These are phyloP conservation scores for Gaertneriomyces sp. DNA, from an alignment of 192 early-diverging fungal genomes.

Conservation along the genomic window DNA sequence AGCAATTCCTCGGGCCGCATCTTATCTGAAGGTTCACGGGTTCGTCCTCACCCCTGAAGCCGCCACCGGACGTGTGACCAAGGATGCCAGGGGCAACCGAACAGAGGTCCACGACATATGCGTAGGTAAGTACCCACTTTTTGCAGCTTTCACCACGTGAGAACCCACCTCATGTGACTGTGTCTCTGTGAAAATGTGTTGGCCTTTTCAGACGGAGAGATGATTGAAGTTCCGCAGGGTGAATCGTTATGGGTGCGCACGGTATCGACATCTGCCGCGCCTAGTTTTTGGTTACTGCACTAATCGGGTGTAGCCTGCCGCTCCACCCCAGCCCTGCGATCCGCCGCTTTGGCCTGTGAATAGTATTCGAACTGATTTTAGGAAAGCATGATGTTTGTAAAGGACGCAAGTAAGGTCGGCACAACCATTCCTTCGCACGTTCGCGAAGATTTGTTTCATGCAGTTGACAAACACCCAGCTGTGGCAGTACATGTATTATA, in stretches of 20 bases:
- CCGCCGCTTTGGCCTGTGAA: too few relatives aligned
- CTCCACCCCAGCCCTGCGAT: too few relatives aligned
- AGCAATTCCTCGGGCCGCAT: not conserved
- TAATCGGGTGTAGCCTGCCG: too few relatives aligned
- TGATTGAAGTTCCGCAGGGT: conserved; percentile 8
- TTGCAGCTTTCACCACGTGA: not conserved
- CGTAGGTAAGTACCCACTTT: not conserved
- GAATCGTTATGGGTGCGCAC: not conserved
- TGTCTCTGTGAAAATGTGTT: not conserved
- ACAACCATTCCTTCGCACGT: too few relatives aligned
- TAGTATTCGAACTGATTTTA: too few relatives aligned
- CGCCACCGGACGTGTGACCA: not conserved
- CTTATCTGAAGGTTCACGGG: not conserved
- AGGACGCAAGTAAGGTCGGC: too few relatives aligned
- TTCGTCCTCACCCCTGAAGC: conserved; percentile 11
- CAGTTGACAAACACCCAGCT: too few relatives aligned
- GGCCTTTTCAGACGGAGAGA: conserved; percentile 26
- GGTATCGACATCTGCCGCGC: too few relatives aligned
- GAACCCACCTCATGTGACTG: not conserved
- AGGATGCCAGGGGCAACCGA: not conserved
- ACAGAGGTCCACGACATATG: not conserved
- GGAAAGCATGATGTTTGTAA: too few relatives aligned
- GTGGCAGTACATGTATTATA: too few relatives aligned
- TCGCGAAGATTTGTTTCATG: too few relatives aligned
- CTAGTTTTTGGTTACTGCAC: too few relatives aligned